Conservation (phyloP, 208 protist genomes). For the Acanthamoeba lenticulata region DNA sequence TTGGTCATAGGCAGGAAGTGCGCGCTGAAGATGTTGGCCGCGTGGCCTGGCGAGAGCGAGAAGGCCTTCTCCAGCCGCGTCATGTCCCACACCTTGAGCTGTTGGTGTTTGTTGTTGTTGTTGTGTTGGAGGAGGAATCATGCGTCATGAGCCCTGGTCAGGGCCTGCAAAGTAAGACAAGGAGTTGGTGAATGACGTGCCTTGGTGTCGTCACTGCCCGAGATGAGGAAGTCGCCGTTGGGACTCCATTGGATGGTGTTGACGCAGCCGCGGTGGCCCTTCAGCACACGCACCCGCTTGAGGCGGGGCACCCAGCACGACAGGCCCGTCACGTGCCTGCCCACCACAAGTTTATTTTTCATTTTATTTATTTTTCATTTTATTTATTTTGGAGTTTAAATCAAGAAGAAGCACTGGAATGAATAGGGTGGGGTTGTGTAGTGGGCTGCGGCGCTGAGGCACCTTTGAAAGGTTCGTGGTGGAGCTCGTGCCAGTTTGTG, state of each 20-base stretch:
- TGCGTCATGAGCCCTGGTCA: neutral
- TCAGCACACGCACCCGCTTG: neutral
- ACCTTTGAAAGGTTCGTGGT: neutral
- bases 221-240: neutral
- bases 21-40: neutral
- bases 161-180: neutral
- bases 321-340: neutral
- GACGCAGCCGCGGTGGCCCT: neutral
- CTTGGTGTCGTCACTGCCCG: neutral
- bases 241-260: neutral
- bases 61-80: no score
- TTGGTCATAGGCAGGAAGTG: neutral
- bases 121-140: no score
- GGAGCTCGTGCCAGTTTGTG: neutral
- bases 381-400: neutral
- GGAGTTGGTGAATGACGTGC: neutral
- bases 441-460: neutral
- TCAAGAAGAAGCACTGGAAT: neutral
- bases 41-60: neutral
- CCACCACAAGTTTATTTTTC: neutral
- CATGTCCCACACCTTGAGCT: slow-evolving; percentile 30
- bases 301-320: neutral
- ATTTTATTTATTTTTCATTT: neutral
- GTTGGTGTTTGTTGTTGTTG: neutral
- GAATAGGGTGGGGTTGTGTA: no score